Percentiles rank a stretch among this genome's conserved stretches.
phyloP scores from a whole-genome alignment of 495 filamentous ascomycete genomes.

The Lasiosphaeria ovina region DNA sequence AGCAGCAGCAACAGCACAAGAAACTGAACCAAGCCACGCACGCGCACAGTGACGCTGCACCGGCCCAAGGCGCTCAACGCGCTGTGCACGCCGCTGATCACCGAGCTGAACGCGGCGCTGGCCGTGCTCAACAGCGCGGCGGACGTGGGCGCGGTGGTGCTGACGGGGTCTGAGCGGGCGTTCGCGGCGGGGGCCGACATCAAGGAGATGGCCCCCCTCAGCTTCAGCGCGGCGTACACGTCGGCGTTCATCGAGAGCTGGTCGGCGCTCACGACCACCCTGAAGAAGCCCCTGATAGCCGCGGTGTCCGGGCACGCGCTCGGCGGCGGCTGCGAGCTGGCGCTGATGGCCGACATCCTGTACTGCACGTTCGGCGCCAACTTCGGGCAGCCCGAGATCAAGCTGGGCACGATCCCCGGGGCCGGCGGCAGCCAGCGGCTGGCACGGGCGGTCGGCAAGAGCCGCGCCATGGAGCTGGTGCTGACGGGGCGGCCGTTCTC shows the following conservation, averaged over 20 bases:
- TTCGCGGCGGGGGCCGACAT: constrained; percentile 98
- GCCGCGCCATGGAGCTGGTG: constrained; percentile 89
- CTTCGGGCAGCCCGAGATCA: constrained; percentile 97
- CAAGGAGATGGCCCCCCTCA: constrained; percentile 94
- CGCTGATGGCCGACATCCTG: constrained; percentile 94
- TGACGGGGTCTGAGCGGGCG: constrained; percentile 82
- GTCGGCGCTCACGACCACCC: constrained; percentile 73
- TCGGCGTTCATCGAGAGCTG: constrained; percentile 90
- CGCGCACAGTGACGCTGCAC: constrained; percentile 76
- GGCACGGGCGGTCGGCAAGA: constrained; percentile 83
- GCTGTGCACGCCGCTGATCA: constrained; percentile 81
- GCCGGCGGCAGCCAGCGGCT: constrained; percentile 91
- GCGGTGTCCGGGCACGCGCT: constrained; percentile 93
- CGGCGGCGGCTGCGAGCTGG: constrained; percentile 93
- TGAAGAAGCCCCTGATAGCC: constrained; percentile 90
- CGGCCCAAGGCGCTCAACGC: constrained; percentile 94
- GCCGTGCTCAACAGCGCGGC: constrained; percentile 66
- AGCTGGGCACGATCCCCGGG: constrained; percentile 86
- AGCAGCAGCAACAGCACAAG: too few species aligned
- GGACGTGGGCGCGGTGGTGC: constrained; percentile 70
- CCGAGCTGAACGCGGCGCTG: constrained; percentile 84
- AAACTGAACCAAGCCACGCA: too few species aligned
- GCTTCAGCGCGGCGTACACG: constrained; percentile 80
- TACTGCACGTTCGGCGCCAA: constrained; percentile 81
- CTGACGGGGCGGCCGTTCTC: constrained; percentile 81